Evolutionary conservation across 805 yeast genomes (phyloP), one percentile per base, ranked within the genome.

Genomic region (Maudiozyma turicensis): DNA sequence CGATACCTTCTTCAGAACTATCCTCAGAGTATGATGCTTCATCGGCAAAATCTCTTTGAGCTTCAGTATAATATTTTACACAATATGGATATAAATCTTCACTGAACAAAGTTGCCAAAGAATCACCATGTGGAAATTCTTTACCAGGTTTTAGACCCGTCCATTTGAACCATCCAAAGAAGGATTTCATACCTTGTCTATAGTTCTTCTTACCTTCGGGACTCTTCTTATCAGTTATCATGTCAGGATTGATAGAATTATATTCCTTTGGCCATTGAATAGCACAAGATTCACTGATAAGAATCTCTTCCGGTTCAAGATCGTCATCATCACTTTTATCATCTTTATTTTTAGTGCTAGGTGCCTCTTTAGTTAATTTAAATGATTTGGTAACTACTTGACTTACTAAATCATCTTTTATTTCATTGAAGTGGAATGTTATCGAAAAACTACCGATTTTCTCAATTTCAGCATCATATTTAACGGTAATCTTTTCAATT

Each of bases 61-160:
- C 89, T 58, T 82, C 81, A 6, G 86, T 81, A 58, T 83, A 91
- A 61, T 86, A 84, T 57, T 84, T 86, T 28, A 87, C 81, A 4
- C 96, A 93, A 56, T 82, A 81, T 11, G 96, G 95, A 61, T 78
- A 90, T 41, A 91, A 62, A 58, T 90, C 96, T 43, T 88, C 95
- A 5, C 78, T 72, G 11, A 91, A 70, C 40, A 86, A 66, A 46
- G 80, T 71, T 0, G 95, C 86, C 48, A 90, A 72, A 9, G 82
- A 88, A 52, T 82, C 91, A 28, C 95, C 96, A 49, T 76, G 74
- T 52, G 89, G 76, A 60, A 81, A 86, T 61, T 81, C 93, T 66
- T 80, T 86, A 1, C 87, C 85, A 1, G 87, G 84, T 54, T 81
- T 82, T 35, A 68, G 63, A 0, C 95, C 95, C 0, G 93, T 84